phyloP scores from a whole-genome alignment of 306 rosid species.

The Cicer pinnatifidum region DNA sequence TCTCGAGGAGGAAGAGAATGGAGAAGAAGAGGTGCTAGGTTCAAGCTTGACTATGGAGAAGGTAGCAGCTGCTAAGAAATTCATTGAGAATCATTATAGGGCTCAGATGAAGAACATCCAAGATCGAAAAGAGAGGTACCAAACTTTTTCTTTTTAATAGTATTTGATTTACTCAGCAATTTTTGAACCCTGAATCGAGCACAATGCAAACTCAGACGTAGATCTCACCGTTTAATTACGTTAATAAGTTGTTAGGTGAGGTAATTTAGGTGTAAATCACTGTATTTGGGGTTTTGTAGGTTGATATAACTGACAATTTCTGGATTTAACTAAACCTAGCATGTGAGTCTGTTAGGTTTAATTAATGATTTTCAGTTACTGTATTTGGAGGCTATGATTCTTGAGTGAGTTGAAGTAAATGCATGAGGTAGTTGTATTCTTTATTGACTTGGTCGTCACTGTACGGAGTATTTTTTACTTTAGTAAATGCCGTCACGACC shows the following conservation, averaged over 20 bases:
- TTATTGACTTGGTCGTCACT: conserved; percentile 27
- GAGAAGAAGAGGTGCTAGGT: conserved; percentile 70
- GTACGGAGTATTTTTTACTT: conserved; percentile 18
- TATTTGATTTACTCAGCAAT: conserved; percentile 34
- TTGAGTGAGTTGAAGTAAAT: conserved; percentile 40
- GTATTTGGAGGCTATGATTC: conserved; percentile 36
- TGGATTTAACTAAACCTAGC: conserved; percentile 27
- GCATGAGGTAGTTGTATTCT: conserved; percentile 6
- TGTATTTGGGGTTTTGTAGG: conserved; percentile 30
- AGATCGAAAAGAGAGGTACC: conserved; percentile 91
- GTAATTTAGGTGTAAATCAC: conserved; percentile 37
- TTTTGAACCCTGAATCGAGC: conserved; percentile 37
- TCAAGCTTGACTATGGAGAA: conserved; percentile 98
- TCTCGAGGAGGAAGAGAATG: conserved; percentile 64
- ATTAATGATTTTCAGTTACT: conserved; percentile 28
- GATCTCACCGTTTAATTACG: conserved; percentile 52
- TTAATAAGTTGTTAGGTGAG: conserved; percentile 39
- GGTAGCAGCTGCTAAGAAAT: conserved; percentile 96
- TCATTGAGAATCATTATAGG: conserved; percentile 94
- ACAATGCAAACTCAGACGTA: conserved; percentile 45
- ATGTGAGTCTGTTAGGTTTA: conserved; percentile 38
- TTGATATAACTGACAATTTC: conserved; percentile 21
- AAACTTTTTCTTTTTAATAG: conserved; percentile 27
- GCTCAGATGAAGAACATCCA: conserved; percentile 97
- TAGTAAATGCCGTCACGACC: background rate